phyloP scores from a whole-genome alignment of 1,284 basidiomycete genomes.

The Moesziomyces sp. region DNA sequence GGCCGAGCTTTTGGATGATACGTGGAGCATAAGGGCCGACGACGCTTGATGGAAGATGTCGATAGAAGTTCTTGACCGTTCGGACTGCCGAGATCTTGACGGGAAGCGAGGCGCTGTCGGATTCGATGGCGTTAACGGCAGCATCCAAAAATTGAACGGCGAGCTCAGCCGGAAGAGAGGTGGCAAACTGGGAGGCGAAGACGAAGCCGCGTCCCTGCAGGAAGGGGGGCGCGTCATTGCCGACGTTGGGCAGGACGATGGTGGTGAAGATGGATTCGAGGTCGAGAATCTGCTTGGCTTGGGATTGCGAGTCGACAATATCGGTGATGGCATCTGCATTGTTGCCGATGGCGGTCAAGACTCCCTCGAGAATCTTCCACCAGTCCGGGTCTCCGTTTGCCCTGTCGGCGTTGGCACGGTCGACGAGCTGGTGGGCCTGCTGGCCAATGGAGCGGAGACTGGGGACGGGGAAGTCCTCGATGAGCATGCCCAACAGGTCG shows the following conservation, averaged over 20 bases:
- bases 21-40: conserved; percentile 76
- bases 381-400: conserved; percentile 66
- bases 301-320: conserved; percentile 75
- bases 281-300: conserved; percentile 71
- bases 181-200: conserved; percentile 89
- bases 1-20: conserved; percentile 84
- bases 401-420: conserved; percentile 70
- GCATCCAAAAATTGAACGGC: conserved; percentile 77
- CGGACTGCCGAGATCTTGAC: conserved; percentile 90
- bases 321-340: conserved; percentile 81
- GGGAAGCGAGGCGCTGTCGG: conserved; percentile 76
- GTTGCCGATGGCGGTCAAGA: conserved; percentile 84
- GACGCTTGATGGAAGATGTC: conserved; percentile 72
- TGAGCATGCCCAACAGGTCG: conserved; percentile 82
- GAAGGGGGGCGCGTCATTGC: conserved; percentile 77
- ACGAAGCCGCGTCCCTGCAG: conserved; percentile 93
- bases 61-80: conserved; percentile 70
- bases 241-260: conserved; percentile 81
- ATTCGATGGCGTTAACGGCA: conserved; percentile 85
- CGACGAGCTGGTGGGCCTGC: conserved; percentile 70
- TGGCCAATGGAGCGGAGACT: conserved; percentile 71
- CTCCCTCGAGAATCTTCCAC: conserved; percentile 86
- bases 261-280: conserved; percentile 79
- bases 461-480: conserved; percentile 76
- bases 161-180: conserved; percentile 77